Base-by-base conservation (phyloP, 306 rosid genomes). In the Datisca glomerata region DNA sequence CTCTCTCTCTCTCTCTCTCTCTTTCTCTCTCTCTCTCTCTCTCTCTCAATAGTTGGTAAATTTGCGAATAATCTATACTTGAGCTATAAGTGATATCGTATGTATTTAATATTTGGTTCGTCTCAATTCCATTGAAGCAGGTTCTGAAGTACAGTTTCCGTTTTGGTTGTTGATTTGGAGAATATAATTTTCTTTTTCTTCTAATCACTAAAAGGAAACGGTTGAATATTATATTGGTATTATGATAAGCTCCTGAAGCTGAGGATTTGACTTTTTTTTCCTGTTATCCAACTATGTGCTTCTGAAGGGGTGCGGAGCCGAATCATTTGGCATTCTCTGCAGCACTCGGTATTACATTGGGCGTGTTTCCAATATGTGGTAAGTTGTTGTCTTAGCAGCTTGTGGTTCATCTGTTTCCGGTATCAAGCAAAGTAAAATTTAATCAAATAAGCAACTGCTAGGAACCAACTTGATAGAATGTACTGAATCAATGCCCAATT, bases 311-410 rank as follows among this genome's bases (percentile, higher is more conserved):
- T 43, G 85, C 95, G 17, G 95, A 89, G 53, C 97, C 97, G 7
- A 70, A 56, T 7, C 81, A 70, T 45, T 49, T 86, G 75, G 94
- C 96, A 12, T 86, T 81, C 60, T 86, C 96, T 51, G 79, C 86
- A n/a, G 84, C 96, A 29, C 68, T 81, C 21, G 96, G 96, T 49
- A 56, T 71, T 64, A 86, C 94, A 41, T n/a, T 86, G 61, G 96
- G 96, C 47, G 6, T 81, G 14, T 86, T 86, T 66, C 96, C 96
- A 9, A 75, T 86, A 47, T 78, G 81, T 42, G 96, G 96, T 86
- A 75, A 32, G 62, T 29, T 38, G 14, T 19, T 23, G 35, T 23
- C 2, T 39, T 50, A n/a, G n/a, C n/a, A n/a, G n/a, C n/a, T n/a
- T n/a, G n/a, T n/a, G n/a, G n/a, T n/a, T n/a, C n/a, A n/a, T n/a